Conservation (phyloP, 148 eudicot genomes). For the Arbutus unedo region DNA sequence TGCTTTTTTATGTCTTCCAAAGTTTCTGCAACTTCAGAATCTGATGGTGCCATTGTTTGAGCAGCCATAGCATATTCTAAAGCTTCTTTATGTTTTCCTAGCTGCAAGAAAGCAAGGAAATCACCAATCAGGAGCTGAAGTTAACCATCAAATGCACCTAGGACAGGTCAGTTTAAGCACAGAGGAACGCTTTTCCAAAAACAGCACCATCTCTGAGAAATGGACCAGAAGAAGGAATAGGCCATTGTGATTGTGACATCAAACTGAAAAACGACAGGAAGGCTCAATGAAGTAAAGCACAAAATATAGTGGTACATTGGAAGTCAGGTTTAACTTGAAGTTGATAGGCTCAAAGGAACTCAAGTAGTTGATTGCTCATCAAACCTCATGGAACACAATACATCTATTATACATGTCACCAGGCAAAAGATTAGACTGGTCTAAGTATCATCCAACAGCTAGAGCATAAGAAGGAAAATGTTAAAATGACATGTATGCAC, state of each 20-base stretch:
- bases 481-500: neutral
- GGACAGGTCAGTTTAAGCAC: neutral
- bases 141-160: neutral
- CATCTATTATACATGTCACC: slow-evolving; percentile 1
- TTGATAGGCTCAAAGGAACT: neutral
- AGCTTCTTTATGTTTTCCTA: slow-evolving; percentile 84
- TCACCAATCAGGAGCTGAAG: slow-evolving; percentile 13
- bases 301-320: neutral
- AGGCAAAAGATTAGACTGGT: slow-evolving; percentile 3
- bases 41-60: slow-evolving; percentile 58
- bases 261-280: neutral
- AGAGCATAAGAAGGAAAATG: neutral
- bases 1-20: slow-evolving; percentile 59
- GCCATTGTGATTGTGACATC: neutral
- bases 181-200: neutral
- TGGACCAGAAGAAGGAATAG: neutral
- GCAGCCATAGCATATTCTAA: slow-evolving; percentile 84
- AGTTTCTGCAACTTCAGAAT: slow-evolving; percentile 61
- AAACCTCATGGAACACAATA: slow-evolving; percentile 4
- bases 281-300: neutral
- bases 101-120: slow-evolving; percentile 45
- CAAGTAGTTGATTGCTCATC: neutral
- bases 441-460: neutral
- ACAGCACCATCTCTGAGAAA: neutral
- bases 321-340: neutral